Evolutionary conservation across 192 early-diverging fungal genomes (phyloP).

Genomic region (Linnemannia exigua): DNA sequence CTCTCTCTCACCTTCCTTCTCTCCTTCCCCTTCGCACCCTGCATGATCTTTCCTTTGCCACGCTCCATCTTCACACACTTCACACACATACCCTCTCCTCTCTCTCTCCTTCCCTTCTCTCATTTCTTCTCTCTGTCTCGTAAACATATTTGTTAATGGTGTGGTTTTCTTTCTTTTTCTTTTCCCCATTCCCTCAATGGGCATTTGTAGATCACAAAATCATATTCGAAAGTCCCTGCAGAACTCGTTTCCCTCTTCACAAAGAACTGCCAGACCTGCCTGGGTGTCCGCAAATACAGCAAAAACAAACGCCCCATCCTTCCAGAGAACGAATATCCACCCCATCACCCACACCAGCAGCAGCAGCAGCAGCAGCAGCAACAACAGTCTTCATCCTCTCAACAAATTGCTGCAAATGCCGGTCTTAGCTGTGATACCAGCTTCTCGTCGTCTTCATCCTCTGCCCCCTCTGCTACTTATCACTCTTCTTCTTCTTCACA

Average conservation of each 20-base stretch:
- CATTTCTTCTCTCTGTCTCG: no score
- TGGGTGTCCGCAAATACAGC: conserved; percentile 35
- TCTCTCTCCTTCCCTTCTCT: neutral
- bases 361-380: conserved; percentile 25
- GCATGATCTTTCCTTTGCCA: neutral
- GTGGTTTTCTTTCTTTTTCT: conserved; percentile 7
- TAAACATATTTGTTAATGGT: no score
- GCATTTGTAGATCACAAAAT: conserved; percentile 31
- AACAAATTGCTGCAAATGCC: neutral
- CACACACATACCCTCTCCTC: neutral
- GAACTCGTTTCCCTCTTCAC: conserved; percentile 35
- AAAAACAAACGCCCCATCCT: conserved; percentile 35
- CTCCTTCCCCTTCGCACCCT: neutral
- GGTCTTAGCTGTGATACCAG: conserved; percentile 21
- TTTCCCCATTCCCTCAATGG: neutral
- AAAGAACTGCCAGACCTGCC: conserved; percentile 34
- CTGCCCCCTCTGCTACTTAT: conserved; percentile 9
- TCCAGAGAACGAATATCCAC: conserved; percentile 19
- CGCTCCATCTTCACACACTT: neutral
- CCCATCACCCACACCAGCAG: conserved; percentile 23
- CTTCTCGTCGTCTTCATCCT: conserved; percentile 7
- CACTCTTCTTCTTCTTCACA: neutral
- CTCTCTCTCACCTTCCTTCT: no score
- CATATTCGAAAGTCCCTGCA: conserved; percentile 31
- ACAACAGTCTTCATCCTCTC: no score